A percentile compares a stretch with the other conserved stretches of the same genome.
Conservation (phyloP, 164 flowering plant species). For the Magnolia changhungtana region DNA sequence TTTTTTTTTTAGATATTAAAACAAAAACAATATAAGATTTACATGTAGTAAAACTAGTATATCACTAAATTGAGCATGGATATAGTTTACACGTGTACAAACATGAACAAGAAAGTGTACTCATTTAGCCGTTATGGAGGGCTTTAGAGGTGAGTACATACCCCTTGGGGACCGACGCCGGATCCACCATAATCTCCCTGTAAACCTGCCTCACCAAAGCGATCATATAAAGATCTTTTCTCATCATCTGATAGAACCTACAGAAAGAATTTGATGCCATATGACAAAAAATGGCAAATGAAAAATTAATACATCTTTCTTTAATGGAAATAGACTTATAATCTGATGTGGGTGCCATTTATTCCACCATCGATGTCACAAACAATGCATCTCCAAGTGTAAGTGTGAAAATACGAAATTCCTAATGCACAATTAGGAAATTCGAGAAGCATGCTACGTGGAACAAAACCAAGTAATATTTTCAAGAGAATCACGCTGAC, state of each 20-base stretch:
- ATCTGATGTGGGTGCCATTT: too few relatives aligned
- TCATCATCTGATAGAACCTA: constrained; percentile 95
- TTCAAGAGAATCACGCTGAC: neutral
- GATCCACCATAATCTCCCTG: constrained; percentile 55
- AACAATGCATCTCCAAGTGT: too few relatives aligned
- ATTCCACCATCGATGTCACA: too few relatives aligned
- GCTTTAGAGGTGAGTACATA: constrained; percentile 23
- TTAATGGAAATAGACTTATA: too few relatives aligned
- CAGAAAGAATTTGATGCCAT: constrained; percentile 29
- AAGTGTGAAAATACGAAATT: neutral
- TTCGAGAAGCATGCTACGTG: neutral
- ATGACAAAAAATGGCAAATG: constrained; percentile 6
- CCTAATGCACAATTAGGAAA: neutral
- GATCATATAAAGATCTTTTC: constrained; percentile 87
- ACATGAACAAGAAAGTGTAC: too few relatives aligned
- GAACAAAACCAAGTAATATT: neutral
- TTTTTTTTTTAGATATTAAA: too few relatives aligned
- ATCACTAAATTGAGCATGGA: too few relatives aligned
- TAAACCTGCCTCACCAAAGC: constrained; percentile 91
- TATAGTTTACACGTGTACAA: too few relatives aligned
- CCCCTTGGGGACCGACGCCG: constrained; percentile 49
- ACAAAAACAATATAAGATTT: too few relatives aligned
- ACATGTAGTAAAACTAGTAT: too few relatives aligned
- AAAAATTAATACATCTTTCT: too few relatives aligned
- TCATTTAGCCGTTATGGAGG: neutral